Evolutionary conservation across 441 rosid species (phyloP).

Genomic region (Arabidopsis hybrid): DNA sequence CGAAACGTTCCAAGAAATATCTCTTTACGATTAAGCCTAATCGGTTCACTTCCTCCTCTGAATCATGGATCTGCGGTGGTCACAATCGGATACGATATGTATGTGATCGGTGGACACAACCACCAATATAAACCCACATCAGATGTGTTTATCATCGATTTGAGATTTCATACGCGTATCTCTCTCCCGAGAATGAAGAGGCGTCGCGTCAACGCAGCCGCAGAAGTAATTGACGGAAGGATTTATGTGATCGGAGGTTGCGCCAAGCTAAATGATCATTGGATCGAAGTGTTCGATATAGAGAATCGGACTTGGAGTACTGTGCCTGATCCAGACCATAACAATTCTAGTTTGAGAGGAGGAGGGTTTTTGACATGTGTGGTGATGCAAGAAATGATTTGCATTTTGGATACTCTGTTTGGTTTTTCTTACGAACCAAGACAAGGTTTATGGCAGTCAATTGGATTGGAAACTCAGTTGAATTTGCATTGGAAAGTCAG

Average conservation of each 20-base stretch:
- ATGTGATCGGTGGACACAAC: neutral
- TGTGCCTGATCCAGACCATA: neutral
- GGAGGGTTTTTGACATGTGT: neutral
- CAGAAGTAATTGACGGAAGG: constrained; percentile 3
- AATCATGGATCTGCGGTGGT: neutral
- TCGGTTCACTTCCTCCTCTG: neutral
- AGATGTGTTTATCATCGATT: neutral
- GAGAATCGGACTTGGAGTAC: neutral
- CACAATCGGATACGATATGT: constrained; percentile 18
- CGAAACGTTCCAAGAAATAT: neutral
- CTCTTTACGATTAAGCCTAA: neutral
- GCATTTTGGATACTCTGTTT: neutral
- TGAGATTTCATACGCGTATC: neutral
- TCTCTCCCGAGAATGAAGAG: neutral
- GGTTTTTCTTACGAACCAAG: neutral
- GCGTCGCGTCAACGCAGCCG: neutral
- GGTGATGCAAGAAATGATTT: neutral
- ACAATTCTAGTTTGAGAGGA: neutral
- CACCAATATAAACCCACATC: rapidly evolving
- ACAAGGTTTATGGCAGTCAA: neutral
- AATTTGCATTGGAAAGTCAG: rapidly evolving
- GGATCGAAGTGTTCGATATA: neutral
- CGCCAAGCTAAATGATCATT: neutral
- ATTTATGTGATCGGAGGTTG: constrained; percentile 29
- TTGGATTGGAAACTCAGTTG: neutral